Conservation (phyloP, 2,329 filamentous ascomycete species). For the Blastomyces emzantsi region DNA sequence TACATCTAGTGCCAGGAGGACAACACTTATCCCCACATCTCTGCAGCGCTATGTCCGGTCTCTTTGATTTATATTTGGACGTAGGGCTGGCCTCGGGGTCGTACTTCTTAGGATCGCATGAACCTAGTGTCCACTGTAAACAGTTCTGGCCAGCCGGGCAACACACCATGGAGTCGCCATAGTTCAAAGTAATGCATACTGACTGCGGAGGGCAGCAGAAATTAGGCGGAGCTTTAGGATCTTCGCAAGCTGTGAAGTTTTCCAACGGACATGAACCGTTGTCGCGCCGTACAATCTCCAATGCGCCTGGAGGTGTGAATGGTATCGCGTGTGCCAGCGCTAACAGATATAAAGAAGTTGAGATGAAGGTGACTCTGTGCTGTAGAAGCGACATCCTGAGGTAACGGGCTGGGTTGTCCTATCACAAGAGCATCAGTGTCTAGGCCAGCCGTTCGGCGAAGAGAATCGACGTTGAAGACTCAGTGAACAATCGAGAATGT, state of each 20-base stretch:
- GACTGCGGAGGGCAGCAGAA: constrained; percentile 38
- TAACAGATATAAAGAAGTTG: background rate
- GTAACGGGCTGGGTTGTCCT: background rate
- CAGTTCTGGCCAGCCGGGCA: constrained; percentile 38
- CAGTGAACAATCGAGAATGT: background rate
- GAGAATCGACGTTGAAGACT: background rate
- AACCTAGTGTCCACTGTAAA: constrained; percentile 34
- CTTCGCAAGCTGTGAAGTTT: constrained; percentile 28
- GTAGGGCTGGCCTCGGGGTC: constrained; percentile 32
- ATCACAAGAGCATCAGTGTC: background rate
- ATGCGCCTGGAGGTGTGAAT: constrained; percentile 19
- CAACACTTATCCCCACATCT: constrained; percentile 38
- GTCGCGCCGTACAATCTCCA: constrained; percentile 20
- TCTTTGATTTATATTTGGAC: constrained; percentile 34
- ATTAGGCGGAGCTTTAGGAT: constrained; percentile 29
- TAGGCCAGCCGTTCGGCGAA: background rate
- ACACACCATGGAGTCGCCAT: constrained; percentile 37
- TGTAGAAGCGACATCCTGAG: background rate
- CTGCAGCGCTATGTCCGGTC: constrained; percentile 32
- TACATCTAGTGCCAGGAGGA: constrained; percentile 16
- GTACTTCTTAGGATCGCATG: constrained; percentile 36
- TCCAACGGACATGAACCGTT: constrained; percentile 26
- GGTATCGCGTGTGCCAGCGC: constrained; percentile 15
- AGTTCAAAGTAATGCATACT: constrained; percentile 36
- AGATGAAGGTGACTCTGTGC: background rate